Evolutionary conservation across 192 early-diverging fungal species (phyloP), one percentile per base, ranked within the genome.

Genomic region (Coemansia erecta): DNA sequence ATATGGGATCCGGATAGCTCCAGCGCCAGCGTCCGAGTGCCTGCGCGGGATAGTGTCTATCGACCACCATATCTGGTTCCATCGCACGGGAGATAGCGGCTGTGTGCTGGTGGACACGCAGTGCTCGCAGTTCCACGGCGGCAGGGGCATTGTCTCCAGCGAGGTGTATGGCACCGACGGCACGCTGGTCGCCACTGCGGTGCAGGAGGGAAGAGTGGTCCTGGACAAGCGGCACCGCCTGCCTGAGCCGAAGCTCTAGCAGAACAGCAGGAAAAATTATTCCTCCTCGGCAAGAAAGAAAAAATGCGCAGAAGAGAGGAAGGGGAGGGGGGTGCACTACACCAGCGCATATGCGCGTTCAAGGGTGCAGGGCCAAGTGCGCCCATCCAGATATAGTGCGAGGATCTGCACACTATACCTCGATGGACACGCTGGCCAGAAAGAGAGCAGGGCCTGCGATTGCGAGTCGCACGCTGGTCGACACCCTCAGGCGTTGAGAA

Each of bases 41-140:
- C 55, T 69, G 48, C 53, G 56, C 54, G 62, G 52, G 35, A 49
- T 69, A 13, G 60, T 69, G 8, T 69, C 66, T 12, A 62, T 62
- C 35, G 66, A 62, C 50, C 66, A 69, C 60, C 66, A 69, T 21
- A 53, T 69, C 40, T 69, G 66, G 66, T 69, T 69, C 49, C 66
- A 69, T 40, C 54, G 14, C 15, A 31, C 44, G 28, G 28, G 28
- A 13, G 56, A 69, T 39, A 40, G 14, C 22, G 22, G 55, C 40
- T 56, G 39, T 10, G 17, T 69, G n/a, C 33, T 69, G 1, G 46
- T 57, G 15, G 54, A 62, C 31, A 53, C 66, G 7, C 22, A 21
- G 60, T 69, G 66, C 43, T 21, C 49, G 54, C 66, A 57, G 42
- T 28, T 69, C 12, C 12, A 59, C n/a, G 18, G 21, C 7, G 66